Evolutionary conservation across 306 rosid genomes (phyloP), one percentile per base, ranked within the genome.

Genomic region (Styphnolobium japonicum): DNA sequence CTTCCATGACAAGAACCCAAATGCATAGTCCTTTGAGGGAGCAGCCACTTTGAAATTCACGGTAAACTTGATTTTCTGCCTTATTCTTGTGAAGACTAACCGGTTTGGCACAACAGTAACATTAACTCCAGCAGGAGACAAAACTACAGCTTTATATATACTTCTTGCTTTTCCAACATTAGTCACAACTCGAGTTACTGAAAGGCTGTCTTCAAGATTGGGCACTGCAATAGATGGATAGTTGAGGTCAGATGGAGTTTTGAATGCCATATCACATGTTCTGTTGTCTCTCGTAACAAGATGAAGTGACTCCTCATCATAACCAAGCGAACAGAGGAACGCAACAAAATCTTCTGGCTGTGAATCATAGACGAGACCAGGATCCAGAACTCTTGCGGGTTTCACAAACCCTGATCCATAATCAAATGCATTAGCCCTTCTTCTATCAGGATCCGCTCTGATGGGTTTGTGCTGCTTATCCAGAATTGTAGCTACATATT

Each of bases 401-500:
- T 88, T 92, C 79, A 90, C 83, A 84, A 92, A 92, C 51, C 97
- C 97, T 48, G 97, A 87, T 43, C 97, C 97, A 74, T 82, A 90
- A 77, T 92, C 97, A 71, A 92, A 92, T 31, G 94, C 85, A 45
- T 88, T 88, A 23, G 89, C 94, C 75, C 64, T 85, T 87, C 85
- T 87, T 79, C 87, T 72, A 36, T 84, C 90, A 29, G 93, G 94
- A 78, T 92, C 93, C 8, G 78, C 91, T 72, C 18, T 58, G 66
- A 92, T 87, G 7, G 87, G 94, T 69, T 76, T 52, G 79, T 80
- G 82, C 23, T 76, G 71, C 82, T 90, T 92, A 67, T 92, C 97
- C 84, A 90, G 74, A 86, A 84, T 46, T 64, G 87, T 92, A 58
- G 97, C 97, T 92, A 93, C 89, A 84, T 19, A 70, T 75, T 66